phyloP scores from a whole-genome alignment of 1,284 basidiomycete genomes.

The Schizopora paradoxa region DNA sequence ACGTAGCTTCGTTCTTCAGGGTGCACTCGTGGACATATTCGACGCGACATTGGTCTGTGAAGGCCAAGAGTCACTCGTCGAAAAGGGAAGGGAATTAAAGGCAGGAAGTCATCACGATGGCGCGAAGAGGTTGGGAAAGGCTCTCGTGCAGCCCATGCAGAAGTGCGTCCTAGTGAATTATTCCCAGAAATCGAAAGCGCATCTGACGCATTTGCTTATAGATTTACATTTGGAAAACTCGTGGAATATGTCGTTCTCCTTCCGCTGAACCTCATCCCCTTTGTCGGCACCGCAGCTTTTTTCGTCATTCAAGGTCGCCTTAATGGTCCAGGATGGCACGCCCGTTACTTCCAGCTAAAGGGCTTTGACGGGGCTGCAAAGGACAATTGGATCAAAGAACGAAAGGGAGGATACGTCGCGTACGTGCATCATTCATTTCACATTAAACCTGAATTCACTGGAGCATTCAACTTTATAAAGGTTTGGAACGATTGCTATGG shows the following conservation, averaged over 20 bases:
- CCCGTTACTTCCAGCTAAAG: slow-evolving; percentile 69
- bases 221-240: slow-evolving; percentile 15
- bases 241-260: slow-evolving; percentile 49
- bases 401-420: slow-evolving; percentile 40
- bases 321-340: slow-evolving; percentile 55
- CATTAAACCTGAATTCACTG: not conserved
- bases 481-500: slow-evolving; percentile 56
- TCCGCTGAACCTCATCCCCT: slow-evolving; percentile 62
- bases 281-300: slow-evolving; percentile 63
- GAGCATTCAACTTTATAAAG: slow-evolving; percentile 25
- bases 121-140: slow-evolving; percentile 28
- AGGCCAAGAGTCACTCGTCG: slow-evolving; percentile 33
- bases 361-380: slow-evolving; percentile 41
- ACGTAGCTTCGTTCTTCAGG: slow-evolving; percentile 41
- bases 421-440: slow-evolving; percentile 24
- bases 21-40: slow-evolving; percentile 42
- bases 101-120: slow-evolving; percentile 20
- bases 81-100: slow-evolving; percentile 28
- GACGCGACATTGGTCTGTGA: slow-evolving; percentile 34
- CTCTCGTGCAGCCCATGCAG: slow-evolving; percentile 33
- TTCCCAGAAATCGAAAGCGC: slow-evolving; percentile 13
- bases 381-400: slow-evolving; percentile 48
- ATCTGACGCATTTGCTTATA: slow-evolving; percentile 12
- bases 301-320: slow-evolving; percentile 39
- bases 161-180: slow-evolving; percentile 27